phyloP scores from a whole-genome alignment of 768 basidiomycete species.

The Serendipita sp. region DNA sequence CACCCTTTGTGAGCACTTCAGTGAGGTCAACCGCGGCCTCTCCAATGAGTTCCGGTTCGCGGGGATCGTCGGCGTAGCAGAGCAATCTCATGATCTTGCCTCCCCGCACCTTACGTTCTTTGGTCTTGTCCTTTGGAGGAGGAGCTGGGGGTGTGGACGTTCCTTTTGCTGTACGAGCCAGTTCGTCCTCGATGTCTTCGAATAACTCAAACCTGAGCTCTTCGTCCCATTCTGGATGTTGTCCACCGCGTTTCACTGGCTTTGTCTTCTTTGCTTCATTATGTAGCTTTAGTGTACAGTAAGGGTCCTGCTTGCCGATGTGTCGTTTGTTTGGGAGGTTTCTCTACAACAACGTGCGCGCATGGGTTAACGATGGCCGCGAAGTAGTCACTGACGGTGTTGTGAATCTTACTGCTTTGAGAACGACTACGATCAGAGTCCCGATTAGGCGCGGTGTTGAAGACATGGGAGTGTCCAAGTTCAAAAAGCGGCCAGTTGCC shows the following conservation, averaged over 20 bases:
- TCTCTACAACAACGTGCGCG: constrained; percentile 30
- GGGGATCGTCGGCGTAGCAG: constrained; percentile 88
- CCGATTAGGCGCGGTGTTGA: constrained; percentile 61
- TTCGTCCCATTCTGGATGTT: constrained; percentile 98
- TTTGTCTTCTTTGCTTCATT: constrained; percentile 77
- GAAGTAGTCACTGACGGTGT: constrained; percentile 1
- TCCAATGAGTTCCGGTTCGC: constrained; percentile 92
- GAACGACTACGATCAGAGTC: constrained; percentile 81
- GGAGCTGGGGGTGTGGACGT: constrained; percentile 27
- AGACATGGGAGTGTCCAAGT: constrained; percentile 28
- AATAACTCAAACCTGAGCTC: constrained; percentile 83
- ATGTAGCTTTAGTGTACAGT: constrained; percentile 65
- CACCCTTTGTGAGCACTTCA: constrained; percentile 83
- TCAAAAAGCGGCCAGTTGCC: neutral
- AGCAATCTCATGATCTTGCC: constrained; percentile 61
- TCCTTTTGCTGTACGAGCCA: constrained; percentile 23
- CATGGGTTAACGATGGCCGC: neutral
- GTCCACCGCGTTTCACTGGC: constrained; percentile 91
- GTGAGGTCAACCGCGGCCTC: constrained; percentile 77
- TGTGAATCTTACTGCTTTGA: constrained; percentile 64
- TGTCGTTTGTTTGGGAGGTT: constrained; percentile 82
- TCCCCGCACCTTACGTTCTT: constrained; percentile 37
- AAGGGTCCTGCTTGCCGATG: constrained; percentile 96
- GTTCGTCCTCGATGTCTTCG: constrained; percentile 52
- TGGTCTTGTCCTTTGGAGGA: constrained; percentile 43